Conservation (phyloP, 208 protist genomes). For the Tritrichomonas foetus region DNA sequence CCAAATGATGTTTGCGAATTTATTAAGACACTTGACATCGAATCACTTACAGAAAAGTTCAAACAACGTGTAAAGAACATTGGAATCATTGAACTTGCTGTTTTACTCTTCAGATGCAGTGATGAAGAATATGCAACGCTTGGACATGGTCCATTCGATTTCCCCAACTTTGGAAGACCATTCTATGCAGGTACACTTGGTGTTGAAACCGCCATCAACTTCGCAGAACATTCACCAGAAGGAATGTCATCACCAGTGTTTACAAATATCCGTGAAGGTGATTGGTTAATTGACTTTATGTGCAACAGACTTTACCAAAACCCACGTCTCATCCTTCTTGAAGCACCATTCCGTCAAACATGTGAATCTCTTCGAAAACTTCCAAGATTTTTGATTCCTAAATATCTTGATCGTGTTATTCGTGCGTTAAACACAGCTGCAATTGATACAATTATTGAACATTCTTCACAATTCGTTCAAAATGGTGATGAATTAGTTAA, state of each 20-base stretch:
- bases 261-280: background rate
- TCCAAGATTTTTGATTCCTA: background rate
- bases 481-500: constrained; percentile 34
- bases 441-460: background rate
- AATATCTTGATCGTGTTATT: background rate
- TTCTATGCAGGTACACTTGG: constrained; percentile 27
- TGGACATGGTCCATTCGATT: background rate
- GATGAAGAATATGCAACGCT: background rate
- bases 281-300: constrained; percentile 4
- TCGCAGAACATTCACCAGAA: background rate
- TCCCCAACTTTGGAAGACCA: background rate
- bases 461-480: background rate
- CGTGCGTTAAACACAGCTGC: background rate
- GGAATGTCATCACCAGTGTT: background rate
- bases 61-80: background rate
- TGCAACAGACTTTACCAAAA: background rate
- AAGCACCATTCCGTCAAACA: background rate
- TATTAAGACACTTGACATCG: background rate
- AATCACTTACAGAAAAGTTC: background rate
- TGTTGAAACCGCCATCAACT: background rate
- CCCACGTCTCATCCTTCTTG: background rate
- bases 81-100: background rate
- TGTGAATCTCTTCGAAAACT: background rate
- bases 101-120: background rate
- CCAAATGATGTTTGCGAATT: background rate